A percentile compares a stretch with the other conserved stretches of the same genome.
Conservation (phyloP, 805 yeast genomes). For the Spathaspora boniae region DNA sequence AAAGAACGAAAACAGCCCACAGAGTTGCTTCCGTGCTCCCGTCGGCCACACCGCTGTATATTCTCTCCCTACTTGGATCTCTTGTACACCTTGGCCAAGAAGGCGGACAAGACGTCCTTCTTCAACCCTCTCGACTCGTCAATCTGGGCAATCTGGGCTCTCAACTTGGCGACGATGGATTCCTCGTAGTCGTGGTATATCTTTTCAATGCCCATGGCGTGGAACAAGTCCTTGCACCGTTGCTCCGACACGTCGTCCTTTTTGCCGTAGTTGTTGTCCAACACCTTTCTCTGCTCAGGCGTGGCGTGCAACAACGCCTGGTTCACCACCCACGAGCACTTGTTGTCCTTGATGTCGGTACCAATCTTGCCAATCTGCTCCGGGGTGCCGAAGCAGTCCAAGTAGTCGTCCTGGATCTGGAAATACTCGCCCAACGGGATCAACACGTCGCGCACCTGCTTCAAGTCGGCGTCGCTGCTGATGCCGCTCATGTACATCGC, state of each 20-base stretch:
- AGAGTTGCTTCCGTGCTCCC: too few species aligned
- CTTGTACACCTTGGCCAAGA: conserved; percentile 89
- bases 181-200: conserved; percentile 84
- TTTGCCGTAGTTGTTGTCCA: conserved; percentile 88
- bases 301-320: conserved; percentile 78
- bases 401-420: conserved; percentile 97
- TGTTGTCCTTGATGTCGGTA: conserved; percentile 96
- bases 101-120: conserved; percentile 75
- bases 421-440: conserved; percentile 97
- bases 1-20: too few species aligned
- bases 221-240: conserved; percentile 67
- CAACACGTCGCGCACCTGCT: conserved; percentile 83
- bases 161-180: conserved; percentile 60
- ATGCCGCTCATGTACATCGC: conserved; percentile 93
- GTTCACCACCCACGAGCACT: conserved; percentile 97
- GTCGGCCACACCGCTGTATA: neutral
- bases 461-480: conserved; percentile 64
- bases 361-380: conserved; percentile 98
- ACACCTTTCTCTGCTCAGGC: conserved; percentile 74
- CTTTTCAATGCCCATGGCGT: conserved; percentile 66
- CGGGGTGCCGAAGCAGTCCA: conserved; percentile 97
- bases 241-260: conserved; percentile 70
- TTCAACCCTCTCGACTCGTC: conserved; percentile 96
- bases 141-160: conserved; percentile 57
- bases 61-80: conserved; percentile 63